Conservation (phyloP, 805 yeast genomes). For the Myxozyma neglecta region DNA sequence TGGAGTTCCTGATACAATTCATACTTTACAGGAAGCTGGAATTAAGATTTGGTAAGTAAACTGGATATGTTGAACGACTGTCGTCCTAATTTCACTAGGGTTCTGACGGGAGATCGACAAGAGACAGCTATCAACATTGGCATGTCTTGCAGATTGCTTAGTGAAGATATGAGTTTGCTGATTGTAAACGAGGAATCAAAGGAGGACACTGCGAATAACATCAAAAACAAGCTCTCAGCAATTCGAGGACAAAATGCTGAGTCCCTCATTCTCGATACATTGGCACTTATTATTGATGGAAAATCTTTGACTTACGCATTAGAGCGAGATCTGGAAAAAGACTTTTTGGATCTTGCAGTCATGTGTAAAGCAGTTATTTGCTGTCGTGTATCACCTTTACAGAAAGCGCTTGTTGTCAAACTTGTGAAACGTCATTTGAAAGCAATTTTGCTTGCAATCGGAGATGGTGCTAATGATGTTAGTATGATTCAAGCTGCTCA, state of each 20-base stretch:
- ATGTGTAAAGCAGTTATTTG: slow-evolving; percentile 94
- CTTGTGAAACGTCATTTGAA: slow-evolving; percentile 83
- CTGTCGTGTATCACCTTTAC: slow-evolving; percentile 96
- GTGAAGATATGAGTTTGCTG: slow-evolving; percentile 93
- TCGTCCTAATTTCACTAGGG: slow-evolving; percentile 40
- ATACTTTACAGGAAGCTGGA: slow-evolving; percentile 92
- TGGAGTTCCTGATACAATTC: slow-evolving; percentile 97
- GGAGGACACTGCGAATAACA: slow-evolving; percentile 72
- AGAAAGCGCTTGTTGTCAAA: slow-evolving; percentile 92
- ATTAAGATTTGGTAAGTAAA: slow-evolving; percentile 75
- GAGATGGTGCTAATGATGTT: slow-evolving; percentile 99
- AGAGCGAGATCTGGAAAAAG: slow-evolving; percentile 74
- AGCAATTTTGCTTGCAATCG: slow-evolving; percentile 79
- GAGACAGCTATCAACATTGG: slow-evolving; percentile 99
- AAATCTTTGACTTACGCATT: slow-evolving; percentile 84
- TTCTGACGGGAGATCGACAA: slow-evolving; percentile 95
- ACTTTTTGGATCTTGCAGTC: slow-evolving; percentile 75
- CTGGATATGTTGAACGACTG: not conserved
- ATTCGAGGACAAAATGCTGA: slow-evolving; percentile 48
- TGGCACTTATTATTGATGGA: slow-evolving; percentile 94
- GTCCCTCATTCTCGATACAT: slow-evolving; percentile 52
- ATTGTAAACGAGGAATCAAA: slow-evolving; percentile 83
- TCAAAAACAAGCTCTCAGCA: slow-evolving; percentile 73
- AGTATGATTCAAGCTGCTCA: slow-evolving; percentile 99
- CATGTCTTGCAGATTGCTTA: slow-evolving; percentile 90